Evolutionary conservation across 1,139 yeast genomes (phyloP), one percentile per base, ranked within the genome.

Genomic region (Meyerozyma sp.): DNA sequence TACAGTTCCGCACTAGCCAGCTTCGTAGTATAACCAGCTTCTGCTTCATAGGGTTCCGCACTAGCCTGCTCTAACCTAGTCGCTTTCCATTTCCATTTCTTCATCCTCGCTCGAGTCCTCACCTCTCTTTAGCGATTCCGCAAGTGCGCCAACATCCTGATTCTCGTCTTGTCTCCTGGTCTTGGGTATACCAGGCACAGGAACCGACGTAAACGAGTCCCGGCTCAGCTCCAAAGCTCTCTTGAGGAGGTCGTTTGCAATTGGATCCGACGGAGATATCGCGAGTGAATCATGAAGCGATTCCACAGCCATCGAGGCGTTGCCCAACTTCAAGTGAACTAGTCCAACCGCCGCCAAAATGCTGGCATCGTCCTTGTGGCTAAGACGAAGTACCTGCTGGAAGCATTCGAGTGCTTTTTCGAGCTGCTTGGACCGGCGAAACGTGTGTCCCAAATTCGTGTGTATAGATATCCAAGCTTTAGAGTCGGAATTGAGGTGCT

Each of bases 391-490:
- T 5, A 93, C 96, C 53, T 84, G 84, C 47, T 81, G 81, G 61
- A 93, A 90, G 56, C 87, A 85, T 35, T 73, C 77, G 38, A 90
- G 69, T 0, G 98, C 86, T 55, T 81, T 79, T 41, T 80, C 79
- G 45, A 72, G 79, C 44, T 77, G 75, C 43, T 80, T 82, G 44
- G 81, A 63, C 43, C 89, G 75, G 45, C 98, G 71, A 60, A 84
- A 88, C 3, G 93, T 95, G 62, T 91, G 98, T 0, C 96, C 98
- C 47, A 93, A 69, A 60, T 94, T 94, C 18, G 91, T 78, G 61
- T 88, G 90, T 30, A 94, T 86, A 3, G 96, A 85, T 1, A 84
- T 70, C 88, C 96, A 87, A 0, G 94, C 86, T 51, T 81, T 83
- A 5, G 93, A 82, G 49, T 89, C 95, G 3, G 93, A 79, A 54